Evolutionary conservation across 2,329 filamentous ascomycete genomes (phyloP).

Genomic region (Mariannaea elegans): DNA sequence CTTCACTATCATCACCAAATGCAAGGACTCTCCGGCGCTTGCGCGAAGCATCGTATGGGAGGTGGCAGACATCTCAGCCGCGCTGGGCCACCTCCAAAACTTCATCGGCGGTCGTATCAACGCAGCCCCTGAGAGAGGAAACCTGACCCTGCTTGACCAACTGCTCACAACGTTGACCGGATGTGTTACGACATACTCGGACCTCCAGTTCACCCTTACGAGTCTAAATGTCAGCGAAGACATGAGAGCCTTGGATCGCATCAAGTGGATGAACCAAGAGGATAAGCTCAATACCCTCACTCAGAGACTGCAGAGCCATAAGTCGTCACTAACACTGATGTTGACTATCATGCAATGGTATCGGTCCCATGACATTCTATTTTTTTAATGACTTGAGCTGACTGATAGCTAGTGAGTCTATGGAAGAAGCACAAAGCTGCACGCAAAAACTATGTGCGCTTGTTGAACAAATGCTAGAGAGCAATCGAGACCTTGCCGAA

Average conservation of each 20-base stretch:
- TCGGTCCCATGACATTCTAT: neutral
- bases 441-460: neutral
- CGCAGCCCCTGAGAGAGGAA: neutral
- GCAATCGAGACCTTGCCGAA: slow-evolving; percentile 2
- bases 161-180: neutral
- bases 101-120: neutral
- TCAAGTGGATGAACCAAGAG: slow-evolving; percentile 7
- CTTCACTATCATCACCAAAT: too few relatives aligned
- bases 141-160: neutral
- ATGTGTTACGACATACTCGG: slow-evolving; percentile 8
- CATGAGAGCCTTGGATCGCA: neutral
- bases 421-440: neutral
- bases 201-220: neutral
- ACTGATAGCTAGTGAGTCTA: neutral
- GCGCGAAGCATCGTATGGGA: too few relatives aligned
- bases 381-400: neutral
- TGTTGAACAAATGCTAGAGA: neutral
- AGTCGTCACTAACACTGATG: slow-evolving; percentile 6
- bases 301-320: neutral
- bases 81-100: too few relatives aligned
- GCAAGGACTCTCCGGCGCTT: too few relatives aligned
- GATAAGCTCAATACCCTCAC: neutral
- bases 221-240: neutral
- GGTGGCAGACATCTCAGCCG: too few relatives aligned
- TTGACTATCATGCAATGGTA: slow-evolving; percentile 2